Evolutionary conservation across 208 protist genomes (phyloP).

Genomic region (Acanthamoeba triangularis): DNA sequence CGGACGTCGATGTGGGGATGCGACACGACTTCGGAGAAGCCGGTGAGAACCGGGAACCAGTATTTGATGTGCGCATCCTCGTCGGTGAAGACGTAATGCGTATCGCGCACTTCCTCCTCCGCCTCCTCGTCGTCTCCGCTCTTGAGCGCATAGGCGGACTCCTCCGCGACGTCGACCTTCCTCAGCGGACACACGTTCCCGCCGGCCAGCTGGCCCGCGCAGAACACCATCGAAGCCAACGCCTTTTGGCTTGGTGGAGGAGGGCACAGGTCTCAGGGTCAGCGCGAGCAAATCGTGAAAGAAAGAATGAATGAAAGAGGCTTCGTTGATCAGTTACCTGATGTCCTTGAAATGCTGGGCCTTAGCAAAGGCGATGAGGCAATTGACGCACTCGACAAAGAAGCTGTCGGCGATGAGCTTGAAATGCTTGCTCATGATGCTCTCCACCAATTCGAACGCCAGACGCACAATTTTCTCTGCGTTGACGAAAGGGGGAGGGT

Average conservation of each 20-base stretch:
- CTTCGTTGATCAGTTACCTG: conserved; percentile 33
- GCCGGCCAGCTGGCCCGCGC: conserved; percentile 23
- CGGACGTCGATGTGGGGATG: conserved; percentile 79
- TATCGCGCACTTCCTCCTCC: neutral
- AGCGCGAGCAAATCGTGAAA: neutral
- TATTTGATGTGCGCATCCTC: conserved; percentile 66
- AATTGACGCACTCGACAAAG: conserved; percentile 88
- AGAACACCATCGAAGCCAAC: conserved; percentile 67
- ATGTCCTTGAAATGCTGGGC: conserved; percentile 80
- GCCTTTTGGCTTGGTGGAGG: conserved; percentile 48
- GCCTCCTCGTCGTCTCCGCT: neutral
- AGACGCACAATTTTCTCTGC: conserved; percentile 73
- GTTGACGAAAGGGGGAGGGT: neutral
- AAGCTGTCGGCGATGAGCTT: conserved; percentile 82
- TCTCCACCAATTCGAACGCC: conserved; percentile 80
- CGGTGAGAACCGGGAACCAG: conserved; percentile 87
- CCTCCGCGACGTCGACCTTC: neutral
- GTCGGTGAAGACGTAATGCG: conserved; percentile 67
- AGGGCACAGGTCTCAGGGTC: neutral
- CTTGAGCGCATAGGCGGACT: neutral
- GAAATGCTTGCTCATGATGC: conserved; percentile 81
- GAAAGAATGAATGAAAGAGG: neutral
- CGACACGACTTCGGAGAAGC: conserved; percentile 65
- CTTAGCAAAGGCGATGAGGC: conserved; percentile 84
- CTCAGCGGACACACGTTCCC: conserved; percentile 5